Conservation (phyloP, 2,329 filamentous ascomycete species). For the Sporothrix dimorphospora region DNA sequence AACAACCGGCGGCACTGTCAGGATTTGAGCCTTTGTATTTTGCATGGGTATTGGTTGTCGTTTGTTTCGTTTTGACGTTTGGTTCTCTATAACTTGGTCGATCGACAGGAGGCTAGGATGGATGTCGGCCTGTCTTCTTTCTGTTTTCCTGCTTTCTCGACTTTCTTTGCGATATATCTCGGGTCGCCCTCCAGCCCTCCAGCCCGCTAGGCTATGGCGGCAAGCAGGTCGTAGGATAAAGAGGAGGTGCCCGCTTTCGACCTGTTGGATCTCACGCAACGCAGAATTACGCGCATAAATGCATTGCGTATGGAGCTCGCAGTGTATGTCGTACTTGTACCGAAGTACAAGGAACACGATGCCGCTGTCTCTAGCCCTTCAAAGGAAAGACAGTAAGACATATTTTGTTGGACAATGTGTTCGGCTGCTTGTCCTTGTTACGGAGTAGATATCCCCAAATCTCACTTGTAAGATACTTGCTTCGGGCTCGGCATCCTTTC, state of each 20-base stretch:
- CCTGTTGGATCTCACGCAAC: neutral
- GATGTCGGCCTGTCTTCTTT: neutral
- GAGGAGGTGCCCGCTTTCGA: neutral
- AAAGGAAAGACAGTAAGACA: neutral
- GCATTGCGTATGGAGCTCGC: neutral
- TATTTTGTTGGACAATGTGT: too few species aligned
- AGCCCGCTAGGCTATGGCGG: constrained; percentile 5
- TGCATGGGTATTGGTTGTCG: neutral
- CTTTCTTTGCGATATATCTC: neutral
- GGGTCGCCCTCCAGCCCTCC: neutral
- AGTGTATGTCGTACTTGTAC: neutral
- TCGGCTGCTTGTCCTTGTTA: too few species aligned
- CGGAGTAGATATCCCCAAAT: neutral
- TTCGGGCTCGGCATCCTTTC: constrained; percentile 5
- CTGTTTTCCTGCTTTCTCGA: neutral
- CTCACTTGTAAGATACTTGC: neutral
- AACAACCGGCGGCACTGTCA: neutral
- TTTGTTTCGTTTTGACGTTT: constrained; percentile 2
- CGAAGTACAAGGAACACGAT: too few species aligned
- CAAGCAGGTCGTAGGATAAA: neutral
- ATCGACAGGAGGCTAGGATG: constrained; percentile 14
- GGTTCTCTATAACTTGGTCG: neutral
- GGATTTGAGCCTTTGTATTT: neutral
- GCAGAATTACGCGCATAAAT: constrained; percentile 4
- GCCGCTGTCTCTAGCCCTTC: neutral